Conservation (phyloP, 768 basidiomycete species). For the Collybiopsis confluens region DNA sequence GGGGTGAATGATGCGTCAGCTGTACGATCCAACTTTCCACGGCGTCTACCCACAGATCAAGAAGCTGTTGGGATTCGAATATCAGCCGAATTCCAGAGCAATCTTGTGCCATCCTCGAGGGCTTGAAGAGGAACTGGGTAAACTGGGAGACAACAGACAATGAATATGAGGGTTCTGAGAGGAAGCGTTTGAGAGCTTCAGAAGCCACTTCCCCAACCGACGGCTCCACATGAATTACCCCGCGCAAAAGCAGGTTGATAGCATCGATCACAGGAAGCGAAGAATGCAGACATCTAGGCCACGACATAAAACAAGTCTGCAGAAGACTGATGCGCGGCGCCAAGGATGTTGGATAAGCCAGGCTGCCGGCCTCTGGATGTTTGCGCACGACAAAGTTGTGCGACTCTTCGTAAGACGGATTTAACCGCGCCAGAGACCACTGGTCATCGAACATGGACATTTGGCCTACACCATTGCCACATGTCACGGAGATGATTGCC, state of each 20-base stretch:
- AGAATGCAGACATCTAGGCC: conserved; percentile 76
- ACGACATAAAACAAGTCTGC: conserved; percentile 73
- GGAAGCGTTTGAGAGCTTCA: conserved; percentile 67
- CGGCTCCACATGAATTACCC: conserved; percentile 84
- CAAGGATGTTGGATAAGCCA: conserved; percentile 64
- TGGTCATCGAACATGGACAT: conserved; percentile 88
- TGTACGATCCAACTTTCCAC: conserved; percentile 65
- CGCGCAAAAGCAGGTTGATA: conserved; percentile 75
- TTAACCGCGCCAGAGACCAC: conserved; percentile 61
- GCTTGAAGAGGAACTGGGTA: conserved; percentile 71
- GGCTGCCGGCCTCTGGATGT: conserved; percentile 54
- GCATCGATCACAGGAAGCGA: conserved; percentile 52
- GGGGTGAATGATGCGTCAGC: conserved; percentile 36
- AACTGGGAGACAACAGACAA: conserved; percentile 59
- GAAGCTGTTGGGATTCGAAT: conserved; percentile 61
- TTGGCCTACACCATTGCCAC: conserved; percentile 59
- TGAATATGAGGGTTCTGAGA: conserved; percentile 53
- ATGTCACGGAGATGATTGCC: conserved; percentile 51
- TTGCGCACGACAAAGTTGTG: conserved; percentile 64
- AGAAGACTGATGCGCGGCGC: conserved; percentile 66
- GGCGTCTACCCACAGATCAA: conserved; percentile 70
- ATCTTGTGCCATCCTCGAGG: conserved; percentile 57
- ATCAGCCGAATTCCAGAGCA: conserved; percentile 58
- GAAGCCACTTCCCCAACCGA: conserved; percentile 63
- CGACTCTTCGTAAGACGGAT: conserved; percentile 62